These are phyloP conservation scores for Wallemia mellicola DNA, from an alignment of 1,284 basidiomycete genomes.

Conservation along the genomic window DNA sequence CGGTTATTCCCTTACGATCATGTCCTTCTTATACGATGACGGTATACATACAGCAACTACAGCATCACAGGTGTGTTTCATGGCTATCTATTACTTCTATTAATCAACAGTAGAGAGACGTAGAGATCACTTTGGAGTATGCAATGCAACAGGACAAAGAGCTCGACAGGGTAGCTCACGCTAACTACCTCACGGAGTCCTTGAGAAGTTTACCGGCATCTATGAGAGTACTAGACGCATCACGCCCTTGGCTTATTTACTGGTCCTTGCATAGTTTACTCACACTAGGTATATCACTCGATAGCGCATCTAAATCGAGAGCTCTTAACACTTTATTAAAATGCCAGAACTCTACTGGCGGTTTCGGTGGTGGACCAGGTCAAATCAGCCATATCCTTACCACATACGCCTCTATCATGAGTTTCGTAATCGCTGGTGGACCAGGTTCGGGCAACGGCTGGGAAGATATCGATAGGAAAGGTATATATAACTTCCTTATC, in stretches of 20 bases:
- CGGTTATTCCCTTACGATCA: too few relatives aligned
- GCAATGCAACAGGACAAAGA: not conserved
- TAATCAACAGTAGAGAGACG: not conserved
- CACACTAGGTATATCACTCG: constrained; percentile 40
- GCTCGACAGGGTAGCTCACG: not conserved
- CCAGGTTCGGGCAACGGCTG: constrained; percentile 38
- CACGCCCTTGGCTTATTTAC: constrained; percentile 69
- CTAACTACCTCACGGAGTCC: not conserved
- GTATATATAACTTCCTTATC: constrained; percentile 69
- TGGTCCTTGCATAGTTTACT: constrained; percentile 64
- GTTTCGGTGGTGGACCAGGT: constrained; percentile 69
- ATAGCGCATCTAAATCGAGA: constrained; percentile 37
- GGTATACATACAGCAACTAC: not conserved
- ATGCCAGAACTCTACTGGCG: constrained; percentile 51
- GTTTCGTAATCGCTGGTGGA: constrained; percentile 51
- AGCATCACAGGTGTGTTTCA: not conserved
- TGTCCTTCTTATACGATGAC: not conserved
- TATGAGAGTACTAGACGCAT: constrained; percentile 61
- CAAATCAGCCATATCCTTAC: constrained; percentile 67
- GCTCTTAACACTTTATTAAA: constrained; percentile 44
- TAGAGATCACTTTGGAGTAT: not conserved
- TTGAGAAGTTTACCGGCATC: constrained; percentile 40
- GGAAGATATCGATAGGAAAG: constrained; percentile 46
- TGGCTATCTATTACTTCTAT: not conserved
- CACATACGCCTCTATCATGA: constrained; percentile 63